These are phyloP conservation scores for Phytophthora kernoviae DNA, from an alignment of 352 stramenopile genomes.

Conservation along the genomic window DNA sequence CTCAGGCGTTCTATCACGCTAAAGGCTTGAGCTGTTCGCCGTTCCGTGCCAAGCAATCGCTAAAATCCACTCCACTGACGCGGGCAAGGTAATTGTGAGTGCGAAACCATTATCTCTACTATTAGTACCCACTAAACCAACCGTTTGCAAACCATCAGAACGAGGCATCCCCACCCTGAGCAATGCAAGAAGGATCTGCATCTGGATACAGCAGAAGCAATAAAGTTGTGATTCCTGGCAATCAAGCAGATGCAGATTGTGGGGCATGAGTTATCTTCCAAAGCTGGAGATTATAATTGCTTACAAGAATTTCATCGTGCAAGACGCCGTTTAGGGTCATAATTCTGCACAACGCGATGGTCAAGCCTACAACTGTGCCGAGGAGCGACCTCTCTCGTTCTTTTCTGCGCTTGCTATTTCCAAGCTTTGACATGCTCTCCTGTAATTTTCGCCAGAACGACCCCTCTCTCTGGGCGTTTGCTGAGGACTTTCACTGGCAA, in stretches of 20 bases:
- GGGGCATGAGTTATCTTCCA: neutral
- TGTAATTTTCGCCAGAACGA: slow-evolving; percentile 82
- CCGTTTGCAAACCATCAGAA: too few relatives aligned
- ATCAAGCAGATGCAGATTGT: too few relatives aligned
- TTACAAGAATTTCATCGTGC: neutral
- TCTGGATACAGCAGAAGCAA: too few relatives aligned
- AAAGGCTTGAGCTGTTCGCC: slow-evolving; percentile 76
- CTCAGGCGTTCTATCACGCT: slow-evolving; percentile 77
- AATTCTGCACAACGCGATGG: neutral
- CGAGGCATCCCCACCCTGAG: too few relatives aligned
- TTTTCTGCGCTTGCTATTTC: slow-evolving; percentile 60
- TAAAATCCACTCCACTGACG: slow-evolving; percentile 33
- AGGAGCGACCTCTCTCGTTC: slow-evolving; percentile 38
- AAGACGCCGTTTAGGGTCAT: neutral
- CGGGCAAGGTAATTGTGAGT: slow-evolving; percentile 3
- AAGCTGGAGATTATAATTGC: neutral
- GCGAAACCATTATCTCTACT: too few relatives aligned
- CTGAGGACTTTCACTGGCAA: slow-evolving; percentile 56
- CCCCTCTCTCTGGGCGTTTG: slow-evolving; percentile 35
- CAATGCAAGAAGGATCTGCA: too few relatives aligned
- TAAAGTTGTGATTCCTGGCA: too few relatives aligned
- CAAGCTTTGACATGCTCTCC: slow-evolving; percentile 69
- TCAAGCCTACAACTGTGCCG: slow-evolving; percentile 24
- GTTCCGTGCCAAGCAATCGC: slow-evolving; percentile 52
- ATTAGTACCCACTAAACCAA: too few relatives aligned